Conservation (phyloP, 768 basidiomycete species). For the Boletus subcaerulescens region DNA sequence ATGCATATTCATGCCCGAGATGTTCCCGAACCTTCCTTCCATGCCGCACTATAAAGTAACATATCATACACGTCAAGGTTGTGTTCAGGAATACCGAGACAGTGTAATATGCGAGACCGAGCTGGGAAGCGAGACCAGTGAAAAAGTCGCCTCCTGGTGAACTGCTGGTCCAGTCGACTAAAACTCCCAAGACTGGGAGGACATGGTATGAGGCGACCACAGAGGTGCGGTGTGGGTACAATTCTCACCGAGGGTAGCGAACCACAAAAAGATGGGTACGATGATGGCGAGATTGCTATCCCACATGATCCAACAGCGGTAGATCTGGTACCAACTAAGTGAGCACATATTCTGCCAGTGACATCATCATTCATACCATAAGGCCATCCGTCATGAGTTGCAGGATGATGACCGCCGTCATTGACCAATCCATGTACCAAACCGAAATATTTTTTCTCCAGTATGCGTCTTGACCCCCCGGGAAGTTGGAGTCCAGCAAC, state of each 20-base stretch:
- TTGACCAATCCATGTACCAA: conserved; percentile 30
- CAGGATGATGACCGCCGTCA: conserved; percentile 21
- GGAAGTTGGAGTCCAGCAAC: conserved; percentile 31
- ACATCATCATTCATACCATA: conserved; percentile 8
- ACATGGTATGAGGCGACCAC: not conserved
- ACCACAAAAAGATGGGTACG: conserved; percentile 21
- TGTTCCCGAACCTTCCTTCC: not conserved
- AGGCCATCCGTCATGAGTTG: conserved; percentile 36
- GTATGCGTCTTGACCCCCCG: conserved; percentile 35
- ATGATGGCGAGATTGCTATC: conserved; percentile 7
- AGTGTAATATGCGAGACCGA: conserved; percentile 19
- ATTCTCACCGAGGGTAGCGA: conserved; percentile 18
- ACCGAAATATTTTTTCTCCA: conserved; percentile 20
- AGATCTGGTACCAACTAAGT: conserved; percentile 30
- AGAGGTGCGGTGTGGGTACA: not conserved
- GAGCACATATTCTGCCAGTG: not conserved
- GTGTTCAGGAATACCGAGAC: conserved; percentile 18
- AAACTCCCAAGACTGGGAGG: conserved; percentile 10
- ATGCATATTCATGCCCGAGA: conserved; percentile 20
- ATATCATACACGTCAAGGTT: conserved; percentile 20
- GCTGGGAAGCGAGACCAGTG: conserved; percentile 1
- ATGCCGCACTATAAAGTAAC: conserved; percentile 17
- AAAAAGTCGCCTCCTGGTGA: conserved; percentile 18
- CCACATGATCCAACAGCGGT: conserved; percentile 39
- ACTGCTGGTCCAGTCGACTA: conserved; percentile 5